phyloP scores from a whole-genome alignment of 768 basidiomycete genomes.

The Tylopilus sp. region DNA sequence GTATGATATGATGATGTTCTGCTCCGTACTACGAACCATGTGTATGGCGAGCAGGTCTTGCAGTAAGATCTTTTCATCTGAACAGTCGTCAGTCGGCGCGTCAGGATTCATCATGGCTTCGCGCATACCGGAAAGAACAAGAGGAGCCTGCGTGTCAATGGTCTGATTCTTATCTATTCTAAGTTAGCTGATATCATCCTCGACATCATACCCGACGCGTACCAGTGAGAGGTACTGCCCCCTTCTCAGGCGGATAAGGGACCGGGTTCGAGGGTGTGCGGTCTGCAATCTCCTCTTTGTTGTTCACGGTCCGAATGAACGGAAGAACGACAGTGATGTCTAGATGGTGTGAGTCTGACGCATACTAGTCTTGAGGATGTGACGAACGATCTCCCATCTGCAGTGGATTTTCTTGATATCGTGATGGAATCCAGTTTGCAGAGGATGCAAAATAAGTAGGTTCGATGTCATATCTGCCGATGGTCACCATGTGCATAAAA shows the following conservation, averaged over 20 bases:
- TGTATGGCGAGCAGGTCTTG: constrained; percentile 37
- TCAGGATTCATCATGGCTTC: background rate
- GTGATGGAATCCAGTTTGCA: constrained; percentile 40
- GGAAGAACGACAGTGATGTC: constrained; percentile 44
- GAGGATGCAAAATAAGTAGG: constrained; percentile 45
- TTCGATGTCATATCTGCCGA: constrained; percentile 41
- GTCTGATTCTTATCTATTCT: constrained; percentile 18
- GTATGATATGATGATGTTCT: constrained; percentile 30
- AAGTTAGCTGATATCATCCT: background rate
- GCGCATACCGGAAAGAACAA: constrained; percentile 16
- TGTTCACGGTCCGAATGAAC: constrained; percentile 39
- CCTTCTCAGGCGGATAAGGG: background rate
- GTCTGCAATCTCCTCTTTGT: constrained; percentile 11
- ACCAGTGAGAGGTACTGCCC: constrained; percentile 15
- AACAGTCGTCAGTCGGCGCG: background rate
- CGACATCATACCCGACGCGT: background rate
- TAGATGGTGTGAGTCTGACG: constrained; percentile 13
- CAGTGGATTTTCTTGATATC: constrained; percentile 36
- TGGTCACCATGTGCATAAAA: background rate
- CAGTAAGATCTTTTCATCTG: constrained; percentile 25
- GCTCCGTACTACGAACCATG: constrained; percentile 24
- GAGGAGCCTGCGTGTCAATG: constrained; percentile 37
- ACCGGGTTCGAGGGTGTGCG: constrained; percentile 19
- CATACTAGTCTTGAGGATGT: background rate
- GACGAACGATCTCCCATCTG: constrained; percentile 37